These are phyloP conservation scores for Teunomyces funiuensis DNA, from an alignment of 805 yeast species.

Conservation along the genomic window DNA sequence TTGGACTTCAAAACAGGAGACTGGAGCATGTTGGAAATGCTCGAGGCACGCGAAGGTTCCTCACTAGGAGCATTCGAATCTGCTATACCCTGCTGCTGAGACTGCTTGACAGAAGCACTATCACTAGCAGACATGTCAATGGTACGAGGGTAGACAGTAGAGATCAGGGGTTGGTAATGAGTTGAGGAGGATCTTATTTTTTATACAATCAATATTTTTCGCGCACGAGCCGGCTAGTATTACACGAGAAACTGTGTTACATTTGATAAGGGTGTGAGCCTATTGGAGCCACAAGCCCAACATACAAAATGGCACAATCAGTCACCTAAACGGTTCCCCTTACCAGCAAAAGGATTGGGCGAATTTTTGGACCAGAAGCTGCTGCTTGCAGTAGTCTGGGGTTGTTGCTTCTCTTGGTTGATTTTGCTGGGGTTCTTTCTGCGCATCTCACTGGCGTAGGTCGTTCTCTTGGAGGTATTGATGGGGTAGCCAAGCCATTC, in stretches of 20 bases:
- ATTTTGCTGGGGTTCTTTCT: not conserved
- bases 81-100: not conserved
- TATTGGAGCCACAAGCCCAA: not conserved
- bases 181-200: not conserved
- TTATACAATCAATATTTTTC: not conserved
- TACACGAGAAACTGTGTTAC: not conserved
- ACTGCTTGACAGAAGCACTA: not conserved
- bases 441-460: slow-evolving; percentile 6
- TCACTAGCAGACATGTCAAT: slow-evolving; percentile 4
- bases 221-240: not conserved
- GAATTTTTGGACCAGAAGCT: not conserved
- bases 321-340: slow-evolving; percentile 37
- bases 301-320: slow-evolving; percentile 6
- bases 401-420: not conserved
- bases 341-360: slow-evolving; percentile 28
- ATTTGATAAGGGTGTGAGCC: not conserved
- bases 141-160: not conserved
- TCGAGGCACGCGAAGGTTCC: slow-evolving; percentile 5
- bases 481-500: slow-evolving; percentile 29
- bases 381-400: not conserved
- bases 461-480: slow-evolving; percentile 8
- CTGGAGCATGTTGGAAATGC: slow-evolving; percentile 10
- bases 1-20: slow-evolving; percentile 13
- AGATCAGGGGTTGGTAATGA: not conserved
- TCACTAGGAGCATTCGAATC: not conserved